Percentiles rank a stretch among this genome's conserved stretches.
Conservation (phyloP, 306 rosid genomes). For the Casuarina equisetifolia region DNA sequence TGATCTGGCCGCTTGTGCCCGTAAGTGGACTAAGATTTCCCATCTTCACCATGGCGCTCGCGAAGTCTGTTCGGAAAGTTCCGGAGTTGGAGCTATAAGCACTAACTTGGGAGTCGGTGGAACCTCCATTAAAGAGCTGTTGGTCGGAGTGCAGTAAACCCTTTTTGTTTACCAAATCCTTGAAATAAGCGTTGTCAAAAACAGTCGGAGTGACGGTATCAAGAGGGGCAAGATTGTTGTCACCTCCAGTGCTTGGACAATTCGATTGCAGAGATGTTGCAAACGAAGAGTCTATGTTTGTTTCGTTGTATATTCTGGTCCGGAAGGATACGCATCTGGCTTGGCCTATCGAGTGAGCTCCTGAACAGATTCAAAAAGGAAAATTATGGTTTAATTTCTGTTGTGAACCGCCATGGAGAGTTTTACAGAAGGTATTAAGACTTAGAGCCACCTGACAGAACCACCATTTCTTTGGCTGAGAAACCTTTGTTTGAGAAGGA, state of each 20-base stretch:
- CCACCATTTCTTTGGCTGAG: constrained; percentile 35
- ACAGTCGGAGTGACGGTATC: neutral
- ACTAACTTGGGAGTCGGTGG: neutral
- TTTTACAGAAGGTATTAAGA: no score
- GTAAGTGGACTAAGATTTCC: neutral
- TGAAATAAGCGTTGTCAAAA: constrained; percentile 31
- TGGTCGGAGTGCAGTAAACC: neutral
- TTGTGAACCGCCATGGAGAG: no score
- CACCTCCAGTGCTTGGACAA: constrained; percentile 41
- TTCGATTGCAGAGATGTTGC: constrained; percentile 14
- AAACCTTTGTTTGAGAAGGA: constrained; percentile 44
- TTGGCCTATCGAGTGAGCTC: constrained; percentile 44
- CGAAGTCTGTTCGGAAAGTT: neutral
- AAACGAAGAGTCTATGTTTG: constrained; percentile 31
- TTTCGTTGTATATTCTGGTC: constrained; percentile 38
- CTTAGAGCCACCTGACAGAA: constrained; percentile 4
- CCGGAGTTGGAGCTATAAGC: neutral
- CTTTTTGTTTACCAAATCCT: no score
- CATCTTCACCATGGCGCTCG: neutral
- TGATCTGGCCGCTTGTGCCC: constrained; percentile 29
- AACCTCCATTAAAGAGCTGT: neutral
- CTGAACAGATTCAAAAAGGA: neutral
- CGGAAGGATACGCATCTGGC: constrained; percentile 33
- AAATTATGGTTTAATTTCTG: no score
- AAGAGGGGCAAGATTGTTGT: constrained; percentile 15